Percentiles rank a stretch among this genome's conserved stretches.
Evolutionary conservation across 805 yeast genomes (phyloP).

Genomic region (Pichia californica): DNA sequence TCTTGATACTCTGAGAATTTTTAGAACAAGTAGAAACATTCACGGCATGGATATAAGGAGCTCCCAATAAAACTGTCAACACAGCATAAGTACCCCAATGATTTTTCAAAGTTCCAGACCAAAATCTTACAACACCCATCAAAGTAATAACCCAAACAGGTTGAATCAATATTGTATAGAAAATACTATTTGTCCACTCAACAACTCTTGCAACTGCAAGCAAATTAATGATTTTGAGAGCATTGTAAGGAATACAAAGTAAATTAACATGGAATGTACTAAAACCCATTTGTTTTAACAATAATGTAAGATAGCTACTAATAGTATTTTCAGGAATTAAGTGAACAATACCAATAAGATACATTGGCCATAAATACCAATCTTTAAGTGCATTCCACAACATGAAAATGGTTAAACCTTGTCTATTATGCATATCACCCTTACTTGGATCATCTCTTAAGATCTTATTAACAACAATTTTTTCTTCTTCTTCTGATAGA

Average conservation of each 20-base stretch:
- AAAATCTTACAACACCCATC: slow-evolving; percentile 22
- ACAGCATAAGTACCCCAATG: slow-evolving; percentile 23
- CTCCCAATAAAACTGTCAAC: slow-evolving; percentile 29
- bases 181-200: slow-evolving; percentile 28
- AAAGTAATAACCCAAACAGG: slow-evolving; percentile 25
- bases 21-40: slow-evolving; percentile 55
- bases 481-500: slow-evolving; percentile 48
- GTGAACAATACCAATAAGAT: slow-evolving; percentile 37
- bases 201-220: slow-evolving; percentile 32
- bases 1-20: slow-evolving; percentile 54
- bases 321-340: slow-evolving; percentile 32
- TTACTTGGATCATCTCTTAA: slow-evolving; percentile 57
- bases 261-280: slow-evolving; percentile 45
- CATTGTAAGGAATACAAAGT: slow-evolving; percentile 43
- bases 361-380: slow-evolving; percentile 51
- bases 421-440: slow-evolving; percentile 60
- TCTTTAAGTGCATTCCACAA: slow-evolving; percentile 39
- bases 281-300: slow-evolving; percentile 44
- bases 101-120: slow-evolving; percentile 22
- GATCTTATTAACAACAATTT: slow-evolving; percentile 50
- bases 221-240: slow-evolving; percentile 32
- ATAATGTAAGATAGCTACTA: slow-evolving; percentile 41
- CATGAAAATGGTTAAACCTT: slow-evolving; percentile 38
- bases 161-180: slow-evolving; percentile 16
- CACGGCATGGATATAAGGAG: slow-evolving; percentile 47